Base-by-base conservation (phyloP, 2,329 filamentous ascomycete genomes). In the Colletotrichum caudatum region DNA sequence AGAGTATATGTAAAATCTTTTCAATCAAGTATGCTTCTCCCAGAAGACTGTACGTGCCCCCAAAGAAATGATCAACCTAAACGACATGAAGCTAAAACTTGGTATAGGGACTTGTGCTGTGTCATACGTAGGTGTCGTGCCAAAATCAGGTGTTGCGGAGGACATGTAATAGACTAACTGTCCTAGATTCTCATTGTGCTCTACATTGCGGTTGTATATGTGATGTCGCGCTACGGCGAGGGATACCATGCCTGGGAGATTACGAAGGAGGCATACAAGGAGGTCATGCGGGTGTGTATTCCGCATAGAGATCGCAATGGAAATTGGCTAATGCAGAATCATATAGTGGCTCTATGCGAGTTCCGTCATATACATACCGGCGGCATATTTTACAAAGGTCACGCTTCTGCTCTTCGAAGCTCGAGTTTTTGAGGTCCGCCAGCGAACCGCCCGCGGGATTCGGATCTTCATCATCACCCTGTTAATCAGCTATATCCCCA, bases 341-440 rank as follows among this genome's bases (percentile, higher is more conserved):
- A 12, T 5, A 1, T 50, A 77, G 78, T 77, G 77, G 78, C 68
- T 78, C 7, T 78, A 80, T 48, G 77, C 75, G 18, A 75, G 76
- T 50, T 75, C 76, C 20, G 64, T 80, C 35, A 37, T 77, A 9
- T 80, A 80, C 65, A 77, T 76, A 18, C 78, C 78, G 18, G 74
- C 77, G 5, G 75, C 78, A 2, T 80, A 74, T 64, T 75, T 76
- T 60, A 78, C 76, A 26, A 80, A 81, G 69, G 71, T 77, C n/a
- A 78, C 80, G 8, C 74, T 79, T n/a, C 73, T 79, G 46, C 73
- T 81, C 11, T 71, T 81, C 58, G 78, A 79, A 20, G 77, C 78
- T 6, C 76, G 79, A 26, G 76, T 81, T 16, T 81, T 80, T 57
- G 66, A 77, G 11, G 72, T 78, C 12, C 72, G 75, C 37, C 56